Percentiles rank a stretch among this genome's conserved stretches.
These are phyloP conservation scores for Coniosporium apollinis DNA, from an alignment of 495 filamentous ascomycete genomes.

Conservation along the genomic window DNA sequence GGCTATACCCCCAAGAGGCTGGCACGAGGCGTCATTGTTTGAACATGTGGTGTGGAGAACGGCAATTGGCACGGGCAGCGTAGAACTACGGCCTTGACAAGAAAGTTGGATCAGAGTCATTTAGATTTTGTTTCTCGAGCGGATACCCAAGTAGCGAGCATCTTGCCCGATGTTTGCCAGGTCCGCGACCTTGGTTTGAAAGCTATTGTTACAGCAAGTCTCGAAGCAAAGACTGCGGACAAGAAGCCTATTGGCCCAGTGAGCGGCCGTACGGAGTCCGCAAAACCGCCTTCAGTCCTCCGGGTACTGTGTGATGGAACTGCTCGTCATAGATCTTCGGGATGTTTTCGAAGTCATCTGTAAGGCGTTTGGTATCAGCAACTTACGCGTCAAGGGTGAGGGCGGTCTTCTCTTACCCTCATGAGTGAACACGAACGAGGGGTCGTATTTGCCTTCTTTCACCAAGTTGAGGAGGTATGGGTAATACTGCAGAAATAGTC, in stretches of 20 bases:
- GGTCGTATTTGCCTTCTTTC: constrained; percentile 14
- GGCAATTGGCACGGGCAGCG: too few relatives aligned
- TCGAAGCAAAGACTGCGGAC: too few relatives aligned
- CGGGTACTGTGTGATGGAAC: neutral
- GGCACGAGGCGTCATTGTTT: too few relatives aligned
- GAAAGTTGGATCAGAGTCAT: too few relatives aligned
- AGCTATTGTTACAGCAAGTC: too few relatives aligned
- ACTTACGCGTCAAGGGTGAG: neutral
- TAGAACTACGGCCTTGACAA: too few relatives aligned
- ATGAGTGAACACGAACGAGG: constrained; percentile 21
- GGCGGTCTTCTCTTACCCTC: constrained; percentile 11
- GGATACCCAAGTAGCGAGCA: too few relatives aligned
- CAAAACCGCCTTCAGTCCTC: neutral
- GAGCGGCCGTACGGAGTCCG: neutral
- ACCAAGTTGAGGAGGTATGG: constrained; percentile 18
- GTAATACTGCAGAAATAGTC: constrained; percentile 12
- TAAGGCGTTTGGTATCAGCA: neutral
- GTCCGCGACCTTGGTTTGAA: too few relatives aligned
- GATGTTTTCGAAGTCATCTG: constrained; percentile 1
- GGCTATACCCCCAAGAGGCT: too few relatives aligned
- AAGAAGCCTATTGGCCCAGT: neutral
- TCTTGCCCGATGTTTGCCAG: too few relatives aligned
- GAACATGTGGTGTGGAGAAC: too few relatives aligned
- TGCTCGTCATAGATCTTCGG: neutral
- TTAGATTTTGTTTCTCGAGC: too few relatives aligned